A percentile compares a stretch with the other conserved stretches of the same genome.
phyloP scores from a whole-genome alignment of 164 flowering plant species.

The Piper longum region DNA sequence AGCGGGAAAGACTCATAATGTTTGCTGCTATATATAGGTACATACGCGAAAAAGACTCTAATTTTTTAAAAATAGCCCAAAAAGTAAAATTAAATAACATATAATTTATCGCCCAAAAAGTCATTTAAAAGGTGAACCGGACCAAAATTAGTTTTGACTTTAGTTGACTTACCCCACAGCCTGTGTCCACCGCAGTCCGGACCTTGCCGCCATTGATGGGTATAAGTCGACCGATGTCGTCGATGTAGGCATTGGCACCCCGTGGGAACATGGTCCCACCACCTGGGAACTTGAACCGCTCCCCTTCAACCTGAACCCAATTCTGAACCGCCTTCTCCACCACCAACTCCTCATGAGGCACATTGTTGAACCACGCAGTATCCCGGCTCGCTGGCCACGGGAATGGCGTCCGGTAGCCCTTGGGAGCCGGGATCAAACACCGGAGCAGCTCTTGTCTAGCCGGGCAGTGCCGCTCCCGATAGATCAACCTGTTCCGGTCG shows the following conservation, averaged over 20 bases:
- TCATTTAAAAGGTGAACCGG: background rate
- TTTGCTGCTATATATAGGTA: too few species aligned
- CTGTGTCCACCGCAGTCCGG: constrained; percentile 94
- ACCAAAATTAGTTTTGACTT: background rate
- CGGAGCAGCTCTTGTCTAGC: constrained; percentile 18
- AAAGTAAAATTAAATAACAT: too few species aligned
- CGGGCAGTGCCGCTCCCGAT: constrained; percentile 90
- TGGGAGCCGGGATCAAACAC: constrained; percentile 80
- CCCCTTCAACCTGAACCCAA: constrained; percentile 66
- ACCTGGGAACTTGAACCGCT: constrained; percentile 79
- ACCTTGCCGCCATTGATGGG: constrained; percentile 64
- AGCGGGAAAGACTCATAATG: background rate
- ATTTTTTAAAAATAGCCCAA: too few species aligned
- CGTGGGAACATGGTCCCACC: constrained; percentile 97
- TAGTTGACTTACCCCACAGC: constrained; percentile 73
- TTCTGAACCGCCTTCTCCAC: constrained; percentile 90
- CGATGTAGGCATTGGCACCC: constrained; percentile 82
- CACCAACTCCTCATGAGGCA: constrained; percentile 69
- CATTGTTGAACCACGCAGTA: constrained; percentile 76
- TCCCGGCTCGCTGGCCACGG: constrained; percentile 82
- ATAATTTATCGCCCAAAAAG: too few species aligned
- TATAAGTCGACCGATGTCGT: constrained; percentile 63
- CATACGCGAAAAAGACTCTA: too few species aligned
- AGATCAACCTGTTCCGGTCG: constrained; percentile 36
- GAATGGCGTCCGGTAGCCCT: constrained; percentile 55